Evolutionary conservation across 768 basidiomycete species (phyloP), one percentile per base, ranked within the genome.

Genomic region (Porpolomopsis calyptriformis): DNA sequence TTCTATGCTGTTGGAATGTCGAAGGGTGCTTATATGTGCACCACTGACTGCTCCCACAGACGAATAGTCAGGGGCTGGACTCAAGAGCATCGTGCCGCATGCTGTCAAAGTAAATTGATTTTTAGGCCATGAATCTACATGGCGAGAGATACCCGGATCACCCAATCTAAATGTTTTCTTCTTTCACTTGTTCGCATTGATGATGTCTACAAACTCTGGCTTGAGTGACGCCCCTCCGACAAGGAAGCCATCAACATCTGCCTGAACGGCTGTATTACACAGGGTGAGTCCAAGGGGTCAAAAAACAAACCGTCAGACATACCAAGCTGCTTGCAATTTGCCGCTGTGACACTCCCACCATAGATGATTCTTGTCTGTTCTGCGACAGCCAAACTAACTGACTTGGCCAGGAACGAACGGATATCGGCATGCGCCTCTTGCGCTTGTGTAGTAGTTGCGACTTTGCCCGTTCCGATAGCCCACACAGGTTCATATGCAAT

Each of bases 381-480:
- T 11, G 90, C 88, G 23, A 89, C 85, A 16, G 68, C 65, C 25
- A 71, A 55, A 5, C 85, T 85, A 35, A 97, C 77, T 4, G 70
- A 68, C 50, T 64, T 70, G 36, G 70, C 58, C 53, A 98, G 69
- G 69, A 79, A 96, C 9, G 67, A 56, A 54, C 96, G 86, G 57
- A 93, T 82, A 49, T 83, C 78, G 31, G 73, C 76, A 59, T 99
- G 96, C 2, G 87, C 80, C 34, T 92, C 85, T 65, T 98, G 94
- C 1, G 96, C 96, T 69, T 97, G 86, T n/a, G 70, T 72, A 0
- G 86, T 71, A 25, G 88, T 88, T 37, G 94, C 94, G 43, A 96
- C 93, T 63, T 86, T 94, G 52, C 94, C 94, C 10, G 94, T 97
- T 37, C 96, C 96, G 62, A 98, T 98, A 26, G 96, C 94, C 94